A percentile compares a stretch with the other conserved stretches of the same genome.
Conservation (phyloP, 2,329 filamentous ascomycete species). For the Bipolaris cookei region DNA sequence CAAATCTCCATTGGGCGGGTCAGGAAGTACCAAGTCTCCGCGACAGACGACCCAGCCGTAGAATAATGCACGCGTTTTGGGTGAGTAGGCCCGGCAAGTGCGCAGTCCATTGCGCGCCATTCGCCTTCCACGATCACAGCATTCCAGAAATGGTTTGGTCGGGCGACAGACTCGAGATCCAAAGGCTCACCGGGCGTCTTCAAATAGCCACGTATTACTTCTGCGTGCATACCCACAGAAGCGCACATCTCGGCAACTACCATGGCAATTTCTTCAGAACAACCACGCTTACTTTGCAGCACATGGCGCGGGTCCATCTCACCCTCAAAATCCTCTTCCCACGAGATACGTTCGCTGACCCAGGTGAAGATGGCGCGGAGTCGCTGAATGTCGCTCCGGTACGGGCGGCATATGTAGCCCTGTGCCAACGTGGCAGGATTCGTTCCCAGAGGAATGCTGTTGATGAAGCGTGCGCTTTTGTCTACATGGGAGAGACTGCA, state of each 20-base stretch:
- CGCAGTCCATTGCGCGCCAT: conserved; percentile 96
- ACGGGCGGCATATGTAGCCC: conserved; percentile 90
- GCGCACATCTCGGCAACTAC: conserved; percentile 93
- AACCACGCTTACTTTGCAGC: conserved; percentile 82
- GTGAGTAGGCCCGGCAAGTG: conserved; percentile 87
- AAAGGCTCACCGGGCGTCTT: conserved; percentile 80
- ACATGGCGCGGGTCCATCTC: conserved; percentile 81
- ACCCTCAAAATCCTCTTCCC: conserved; percentile 95
- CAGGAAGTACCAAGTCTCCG: conserved; percentile 95
- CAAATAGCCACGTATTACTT: conserved; percentile 86
- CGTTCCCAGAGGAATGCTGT: conserved; percentile 78
- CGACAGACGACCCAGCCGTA: conserved; percentile 68
- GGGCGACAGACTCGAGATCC: conserved; percentile 81
- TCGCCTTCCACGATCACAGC: conserved; percentile 89
- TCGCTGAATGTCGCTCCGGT: conserved; percentile 90
- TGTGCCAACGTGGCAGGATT: conserved; percentile 84
- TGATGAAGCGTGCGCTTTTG: conserved; percentile 92
- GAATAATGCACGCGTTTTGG: conserved; percentile 81
- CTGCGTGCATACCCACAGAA: conserved; percentile 85
- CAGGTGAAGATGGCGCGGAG: conserved; percentile 95
- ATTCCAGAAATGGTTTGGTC: conserved; percentile 98
- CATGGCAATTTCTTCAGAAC: conserved; percentile 85
- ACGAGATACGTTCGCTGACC: conserved; percentile 92
- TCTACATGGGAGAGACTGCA: conserved; percentile 88
- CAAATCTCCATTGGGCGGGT: conserved; percentile 85